Base-by-base conservation (phyloP, 805 yeast genomes). In the Zygosaccharomyces bailii region DNA sequence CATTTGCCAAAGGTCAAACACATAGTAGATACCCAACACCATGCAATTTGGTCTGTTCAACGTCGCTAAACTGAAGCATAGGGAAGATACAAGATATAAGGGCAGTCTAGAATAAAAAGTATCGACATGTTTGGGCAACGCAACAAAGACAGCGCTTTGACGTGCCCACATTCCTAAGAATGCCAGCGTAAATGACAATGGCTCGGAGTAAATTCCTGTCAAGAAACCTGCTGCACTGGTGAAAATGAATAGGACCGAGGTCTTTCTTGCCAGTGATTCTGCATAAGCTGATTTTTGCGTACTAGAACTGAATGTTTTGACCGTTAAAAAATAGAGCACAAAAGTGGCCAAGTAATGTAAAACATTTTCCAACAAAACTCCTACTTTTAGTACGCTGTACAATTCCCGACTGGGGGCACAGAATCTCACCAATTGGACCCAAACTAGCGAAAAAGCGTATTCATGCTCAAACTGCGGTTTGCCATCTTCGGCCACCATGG, bases 211-310 rank as follows among this genome's bases (percentile, higher is more conserved):
- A 2, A 86, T 79, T 1, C 81, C 75, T 0, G 84, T 71, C 32
- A 86, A 68, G 57, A 89, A 91, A 0, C 88, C 74, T 0, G 96
- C 96, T 0, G 87, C 89, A 2, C 95, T 88, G 14, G 84, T 78
- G n/a, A 84, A 46, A 1, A 80, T 61, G 49, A 76, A 82, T 11
- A 84, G 55, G 3, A 73, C 39, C 0, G 80, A 66, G 0, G 75
- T 56, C 30, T 60, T 59, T 11, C 60, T 41, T 2, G 78, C 64
- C n/a, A 67, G 36, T 25, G 49, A 34, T 5, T 44, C 35, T 10
- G 51, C 49, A 17, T 52, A 49, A 8, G 43, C 45, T 2, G 46
- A 34, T 19, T 56, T 55, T 23, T 41, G 23, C 3, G 46, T 21
- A 25, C 50, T 50, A 7, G 45, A 42, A 5, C 52, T 49, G 35